phyloP scores from a whole-genome alignment of 371 early-diverging fungal species.

The Mucor ambiguus region DNA sequence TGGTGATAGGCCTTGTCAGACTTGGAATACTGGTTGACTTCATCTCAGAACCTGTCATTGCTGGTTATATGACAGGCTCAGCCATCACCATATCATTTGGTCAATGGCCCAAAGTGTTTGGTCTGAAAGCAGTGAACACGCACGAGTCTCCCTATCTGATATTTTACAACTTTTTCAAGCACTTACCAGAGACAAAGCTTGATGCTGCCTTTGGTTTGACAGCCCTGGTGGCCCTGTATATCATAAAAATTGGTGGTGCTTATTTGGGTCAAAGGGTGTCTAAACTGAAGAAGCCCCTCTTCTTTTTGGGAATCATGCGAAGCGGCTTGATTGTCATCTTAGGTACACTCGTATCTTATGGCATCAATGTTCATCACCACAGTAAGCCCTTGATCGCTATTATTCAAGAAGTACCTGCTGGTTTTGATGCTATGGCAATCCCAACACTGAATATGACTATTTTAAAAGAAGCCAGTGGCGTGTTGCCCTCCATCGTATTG shows the following conservation, averaged over 20 bases:
- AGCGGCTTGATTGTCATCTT: constrained; percentile 46
- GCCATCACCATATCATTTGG: constrained; percentile 74
- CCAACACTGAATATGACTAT: constrained; percentile 48
- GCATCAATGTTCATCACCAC: constrained; percentile 24
- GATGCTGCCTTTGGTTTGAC: constrained; percentile 57
- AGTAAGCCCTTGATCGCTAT: constrained; percentile 34
- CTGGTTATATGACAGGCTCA: constrained; percentile 76
- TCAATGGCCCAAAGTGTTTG: constrained; percentile 74
- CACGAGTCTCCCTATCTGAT: constrained; percentile 58
- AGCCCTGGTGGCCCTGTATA: constrained; percentile 42
- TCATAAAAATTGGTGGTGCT: constrained; percentile 36
- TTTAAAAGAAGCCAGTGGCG: constrained; percentile 41
- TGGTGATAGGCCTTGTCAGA: constrained; percentile 70
- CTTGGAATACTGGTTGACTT: constrained; percentile 86
- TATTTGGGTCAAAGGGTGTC: constrained; percentile 34
- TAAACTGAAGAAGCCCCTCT: constrained; percentile 29
- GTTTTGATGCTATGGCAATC: constrained; percentile 60
- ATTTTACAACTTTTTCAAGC: constrained; percentile 45
- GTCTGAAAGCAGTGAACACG: constrained; percentile 59
- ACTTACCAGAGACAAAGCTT: constrained; percentile 35
- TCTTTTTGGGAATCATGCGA: constrained; percentile 52
- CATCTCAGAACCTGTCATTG: constrained; percentile 74
- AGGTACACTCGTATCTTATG: constrained; percentile 38
- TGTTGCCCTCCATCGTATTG: constrained; percentile 63
- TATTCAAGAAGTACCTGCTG: constrained; percentile 68